Evolutionary conservation across 2,329 filamentous ascomycete genomes (phyloP), one percentile per base, ranked within the genome.

Genomic region (Fusarium sarcochroum): DNA sequence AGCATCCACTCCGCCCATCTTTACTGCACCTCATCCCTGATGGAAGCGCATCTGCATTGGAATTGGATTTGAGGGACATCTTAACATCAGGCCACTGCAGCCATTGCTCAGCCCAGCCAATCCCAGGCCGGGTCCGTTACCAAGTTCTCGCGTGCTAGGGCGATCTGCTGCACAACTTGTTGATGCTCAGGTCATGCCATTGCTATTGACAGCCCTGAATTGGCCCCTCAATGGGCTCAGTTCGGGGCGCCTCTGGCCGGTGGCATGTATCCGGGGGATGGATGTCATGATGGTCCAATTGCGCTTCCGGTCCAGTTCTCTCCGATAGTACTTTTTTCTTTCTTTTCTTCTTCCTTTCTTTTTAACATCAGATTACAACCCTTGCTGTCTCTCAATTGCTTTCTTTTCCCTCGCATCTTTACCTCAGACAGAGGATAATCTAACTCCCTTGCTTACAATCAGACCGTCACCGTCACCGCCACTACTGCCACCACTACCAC

Each of bases 61-160:
- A 30, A 30, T 13, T 45, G 27, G 27, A 30, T 11, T 13, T 45
- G 46, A 34, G 42, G 45, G 42, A 32, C 46, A 64, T 46, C 20
- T 30, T 18, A 54, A 54, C 47, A 73, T 73, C 71, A 73, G 71
- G 50, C 71, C 71, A 73, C 67, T 58, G 35, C 47, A 50, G 45
- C 46, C 27, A 45, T 30, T 52, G 42, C 66, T 63, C 70, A 71
- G 63, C 34, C 55, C 58, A 63, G 46, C 58, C 62, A 62, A 69
- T 42, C 47, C 56, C 41, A 41, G 38, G 41, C 46, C 56, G 38
- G 41, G 55, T 58, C 47, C 55, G 38, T 58, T 59, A 41, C 41
- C 56, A 37, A 57, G 47, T 44, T 63, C 67, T 73, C 64, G 71
- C 49, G 69, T 69, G 71, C 71, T 56, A 71, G 58, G 70, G 46